These are phyloP conservation scores for Cordyceps cicadae DNA, from an alignment of 2,329 filamentous ascomycete genomes.

Conservation along the genomic window DNA sequence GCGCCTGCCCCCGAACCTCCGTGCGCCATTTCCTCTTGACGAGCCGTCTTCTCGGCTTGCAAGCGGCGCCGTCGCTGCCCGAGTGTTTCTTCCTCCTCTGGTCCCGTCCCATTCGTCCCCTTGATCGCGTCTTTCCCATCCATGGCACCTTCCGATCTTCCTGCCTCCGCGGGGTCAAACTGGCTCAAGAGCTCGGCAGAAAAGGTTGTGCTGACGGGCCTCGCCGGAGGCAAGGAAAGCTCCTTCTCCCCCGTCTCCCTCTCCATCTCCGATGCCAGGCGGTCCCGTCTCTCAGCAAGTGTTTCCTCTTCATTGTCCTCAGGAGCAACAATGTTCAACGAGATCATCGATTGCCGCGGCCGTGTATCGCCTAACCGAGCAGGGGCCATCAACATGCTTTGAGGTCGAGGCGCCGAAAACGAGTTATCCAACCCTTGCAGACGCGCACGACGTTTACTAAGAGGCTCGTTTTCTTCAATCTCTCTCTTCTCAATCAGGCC, in stretches of 20 bases:
- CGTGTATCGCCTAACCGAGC: conserved; percentile 11
- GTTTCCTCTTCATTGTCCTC: conserved; percentile 56
- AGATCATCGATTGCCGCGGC: conserved; percentile 17
- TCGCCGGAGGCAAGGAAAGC: conserved; percentile 40
- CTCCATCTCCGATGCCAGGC: conserved; percentile 46
- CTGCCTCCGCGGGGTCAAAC: conserved; percentile 45
- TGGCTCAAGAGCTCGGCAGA: conserved; percentile 60
- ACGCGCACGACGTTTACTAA: conserved; percentile 67
- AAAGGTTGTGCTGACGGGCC: conserved; percentile 58
- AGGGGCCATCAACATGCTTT: conserved; percentile 34
- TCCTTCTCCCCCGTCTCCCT: conserved; percentile 39
- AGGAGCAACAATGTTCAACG: conserved; percentile 38
- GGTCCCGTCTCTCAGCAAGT: conserved; percentile 55
- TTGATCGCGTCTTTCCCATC: conserved; percentile 20
- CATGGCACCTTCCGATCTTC: conserved; percentile 29
- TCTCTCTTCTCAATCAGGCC: conserved; percentile 75
- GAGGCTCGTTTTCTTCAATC: conserved; percentile 84
- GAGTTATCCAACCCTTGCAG: conserved; percentile 55
- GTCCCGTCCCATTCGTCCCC: conserved; percentile 31
- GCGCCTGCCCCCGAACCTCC: conserved; percentile 18
- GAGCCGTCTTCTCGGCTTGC: conserved; percentile 60
- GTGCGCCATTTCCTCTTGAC: conserved; percentile 45
- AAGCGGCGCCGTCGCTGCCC: conserved; percentile 68
- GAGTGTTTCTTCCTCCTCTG: conserved; percentile 62
- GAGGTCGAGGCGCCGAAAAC: conserved; percentile 31